Conservation (phyloP, 2,329 filamentous ascomycete genomes). For the Lomentospora prolificans region DNA sequence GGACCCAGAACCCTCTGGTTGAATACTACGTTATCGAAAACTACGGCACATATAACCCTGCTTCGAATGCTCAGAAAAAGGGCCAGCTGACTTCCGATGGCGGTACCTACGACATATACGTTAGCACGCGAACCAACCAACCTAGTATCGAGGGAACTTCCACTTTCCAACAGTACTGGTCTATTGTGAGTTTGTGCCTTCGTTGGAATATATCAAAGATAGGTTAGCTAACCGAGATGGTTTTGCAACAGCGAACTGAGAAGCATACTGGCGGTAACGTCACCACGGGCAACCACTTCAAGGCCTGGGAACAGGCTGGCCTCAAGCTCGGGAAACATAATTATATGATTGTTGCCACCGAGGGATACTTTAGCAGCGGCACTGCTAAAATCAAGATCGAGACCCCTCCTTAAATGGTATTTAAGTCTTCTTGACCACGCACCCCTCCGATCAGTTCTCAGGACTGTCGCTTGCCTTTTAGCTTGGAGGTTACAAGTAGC, state of each 20-base stretch:
- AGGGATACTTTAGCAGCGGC: conserved; percentile 42
- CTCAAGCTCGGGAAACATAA: conserved; percentile 36
- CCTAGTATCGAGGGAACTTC: conserved; percentile 37
- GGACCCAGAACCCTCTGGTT: conserved; percentile 24
- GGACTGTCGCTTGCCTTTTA: no score
- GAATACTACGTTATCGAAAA: conserved; percentile 30
- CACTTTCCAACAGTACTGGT: conserved; percentile 45
- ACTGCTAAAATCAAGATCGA: conserved; percentile 34
- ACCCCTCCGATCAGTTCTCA: no score
- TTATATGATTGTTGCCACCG: conserved; percentile 45
- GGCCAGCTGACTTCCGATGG: conserved; percentile 27
- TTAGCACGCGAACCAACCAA: conserved; percentile 26
- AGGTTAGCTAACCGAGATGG: not conserved
- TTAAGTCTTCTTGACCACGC: not conserved
- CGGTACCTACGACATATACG: conserved; percentile 26
- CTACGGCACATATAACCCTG: conserved; percentile 26
- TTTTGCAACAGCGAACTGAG: conserved; percentile 20
- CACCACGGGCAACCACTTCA: conserved; percentile 39
- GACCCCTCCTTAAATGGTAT: not conserved
- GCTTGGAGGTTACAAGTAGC: no score
- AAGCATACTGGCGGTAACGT: conserved; percentile 42
- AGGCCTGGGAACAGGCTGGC: conserved; percentile 39
- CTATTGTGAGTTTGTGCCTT: conserved; percentile 19
- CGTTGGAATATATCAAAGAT: no score
- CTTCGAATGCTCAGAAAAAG: conserved; percentile 20